Conservation (phyloP, 108 stramenopile genomes). For the Cylindrotheca closterium region DNA sequence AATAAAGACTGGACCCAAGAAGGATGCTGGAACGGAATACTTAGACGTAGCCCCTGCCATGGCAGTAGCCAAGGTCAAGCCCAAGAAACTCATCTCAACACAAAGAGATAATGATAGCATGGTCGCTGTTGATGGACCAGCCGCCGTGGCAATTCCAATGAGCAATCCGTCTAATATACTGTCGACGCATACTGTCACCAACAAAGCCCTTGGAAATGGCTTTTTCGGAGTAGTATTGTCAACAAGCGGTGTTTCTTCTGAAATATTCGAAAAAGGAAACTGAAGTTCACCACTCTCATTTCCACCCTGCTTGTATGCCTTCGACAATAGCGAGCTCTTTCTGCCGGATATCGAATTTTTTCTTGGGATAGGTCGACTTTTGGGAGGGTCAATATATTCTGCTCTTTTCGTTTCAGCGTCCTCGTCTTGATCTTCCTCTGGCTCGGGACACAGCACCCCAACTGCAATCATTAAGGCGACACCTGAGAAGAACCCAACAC, state of each 20-base stretch:
- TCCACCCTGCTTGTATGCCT: not conserved
- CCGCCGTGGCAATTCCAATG: constrained; percentile 25
- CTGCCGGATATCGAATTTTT: not conserved
- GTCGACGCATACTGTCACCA: constrained; percentile 7
- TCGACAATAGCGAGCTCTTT: not conserved
- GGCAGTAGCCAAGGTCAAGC: constrained; percentile 15
- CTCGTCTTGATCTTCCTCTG: constrained; percentile 6
- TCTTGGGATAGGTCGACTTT: not conserved
- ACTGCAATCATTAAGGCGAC: constrained; percentile 8
- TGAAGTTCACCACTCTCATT: too few species aligned
- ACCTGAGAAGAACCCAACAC: constrained; percentile 16
- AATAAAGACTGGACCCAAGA: constrained; percentile 10
- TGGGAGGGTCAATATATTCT: not conserved
- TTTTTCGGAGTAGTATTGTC: not conserved
- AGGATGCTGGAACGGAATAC: not conserved
- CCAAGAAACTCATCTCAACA: constrained; percentile 23
- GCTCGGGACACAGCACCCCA: constrained; percentile 13
- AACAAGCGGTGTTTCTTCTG: not conserved
- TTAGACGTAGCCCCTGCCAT: not conserved
- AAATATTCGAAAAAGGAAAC: not conserved
- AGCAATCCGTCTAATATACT: constrained; percentile 12
- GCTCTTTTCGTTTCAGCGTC: not conserved
- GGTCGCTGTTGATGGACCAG: constrained; percentile 9
- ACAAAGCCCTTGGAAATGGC: constrained; percentile 7
- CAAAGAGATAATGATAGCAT: constrained; percentile 12